Percentiles rank a stretch among this genome's conserved stretches.
These are phyloP conservation scores for Climacium dendroides DNA, from an alignment of 225 moss, liverwort and hornwort genomes.

Conservation along the genomic window DNA sequence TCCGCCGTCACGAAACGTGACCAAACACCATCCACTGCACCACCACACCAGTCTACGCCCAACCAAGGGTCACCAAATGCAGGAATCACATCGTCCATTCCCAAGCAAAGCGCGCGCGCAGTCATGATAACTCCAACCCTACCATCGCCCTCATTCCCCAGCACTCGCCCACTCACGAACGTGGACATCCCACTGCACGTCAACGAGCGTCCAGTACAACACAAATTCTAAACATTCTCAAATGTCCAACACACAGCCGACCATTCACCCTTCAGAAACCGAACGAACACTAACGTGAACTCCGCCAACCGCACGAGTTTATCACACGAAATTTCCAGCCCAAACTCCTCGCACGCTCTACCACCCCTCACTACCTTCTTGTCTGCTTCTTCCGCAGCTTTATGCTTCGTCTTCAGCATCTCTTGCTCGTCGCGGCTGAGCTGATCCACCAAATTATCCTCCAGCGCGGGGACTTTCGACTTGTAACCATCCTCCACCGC, in stretches of 20 bases:
- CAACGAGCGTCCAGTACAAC: background rate
- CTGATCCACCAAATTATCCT: constrained; percentile 61
- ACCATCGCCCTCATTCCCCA: background rate
- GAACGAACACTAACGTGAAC: background rate
- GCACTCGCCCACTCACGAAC: too few relatives aligned
- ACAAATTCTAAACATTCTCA: background rate
- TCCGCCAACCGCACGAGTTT: background rate
- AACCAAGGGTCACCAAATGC: background rate
- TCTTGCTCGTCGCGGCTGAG: constrained; percentile 87
- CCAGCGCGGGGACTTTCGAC: constrained; percentile 79
- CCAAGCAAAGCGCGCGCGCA: background rate
- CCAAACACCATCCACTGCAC: background rate
- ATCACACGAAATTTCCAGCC: background rate
- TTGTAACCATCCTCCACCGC: constrained; percentile 38
- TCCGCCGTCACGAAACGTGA: background rate
- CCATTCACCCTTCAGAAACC: background rate
- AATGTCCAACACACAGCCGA: background rate
- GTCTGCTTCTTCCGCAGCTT: constrained; percentile 92
- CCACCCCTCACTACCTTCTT: constrained; percentile 52
- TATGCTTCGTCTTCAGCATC: constrained; percentile 85
- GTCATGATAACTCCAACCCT: background rate
- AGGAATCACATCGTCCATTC: background rate
- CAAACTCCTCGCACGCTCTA: background rate
- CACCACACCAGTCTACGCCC: background rate
- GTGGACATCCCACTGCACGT: background rate